Base-by-base conservation (phyloP, 257 asterid genomes). In the Knoxia roxburghii region DNA sequence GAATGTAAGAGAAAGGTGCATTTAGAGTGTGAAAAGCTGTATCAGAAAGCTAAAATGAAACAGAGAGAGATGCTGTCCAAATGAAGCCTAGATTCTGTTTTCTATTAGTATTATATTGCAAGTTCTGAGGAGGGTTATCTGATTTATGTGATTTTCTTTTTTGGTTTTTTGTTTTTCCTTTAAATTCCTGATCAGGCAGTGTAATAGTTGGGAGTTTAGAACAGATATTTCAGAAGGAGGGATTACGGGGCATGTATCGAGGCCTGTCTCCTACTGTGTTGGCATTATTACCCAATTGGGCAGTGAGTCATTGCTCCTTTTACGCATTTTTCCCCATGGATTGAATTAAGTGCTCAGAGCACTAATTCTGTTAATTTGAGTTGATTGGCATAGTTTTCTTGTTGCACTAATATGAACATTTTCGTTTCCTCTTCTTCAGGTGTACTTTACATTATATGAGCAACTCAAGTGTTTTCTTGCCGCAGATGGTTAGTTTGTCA, bases 281-380 rank as follows among this genome's bases (percentile, higher is more conserved):
- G 76, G 96, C 99, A 13, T 75, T 93, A 79, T 94, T 93, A 65
- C 95, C 99, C 27, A 93, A 90, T 79, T 93, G 99, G 99, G 99
- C 99, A 3, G 99, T 90, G 53, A 73, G 91, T 73, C 45, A 33
- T 32, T 11, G 21, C 59, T 71, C 20, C 6, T 1, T 21, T 13
- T 20, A 1, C 21, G n/a, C 29, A 21, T 7, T 40, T n/a, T 48
- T 71, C 64, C 61, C 23, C 29, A 45, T 43, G 17, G 49, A 17
- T 65, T 14, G 57, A 49, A 17, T 53, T 60, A 20, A 49, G 1
- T 30, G n/a, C 5, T 50, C 0, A 21, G 12, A 48, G 20, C 33
- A 17, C 35, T 61, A 9, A 32, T 26, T 58, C 30, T 17, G 46
- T 43, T 32, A 9, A 11, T 50, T 40, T 5, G 35, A 33, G 61